Evolutionary conservation across 192 early-diverging fungal genomes (phyloP).

Genomic region (Dispira parvispora): DNA sequence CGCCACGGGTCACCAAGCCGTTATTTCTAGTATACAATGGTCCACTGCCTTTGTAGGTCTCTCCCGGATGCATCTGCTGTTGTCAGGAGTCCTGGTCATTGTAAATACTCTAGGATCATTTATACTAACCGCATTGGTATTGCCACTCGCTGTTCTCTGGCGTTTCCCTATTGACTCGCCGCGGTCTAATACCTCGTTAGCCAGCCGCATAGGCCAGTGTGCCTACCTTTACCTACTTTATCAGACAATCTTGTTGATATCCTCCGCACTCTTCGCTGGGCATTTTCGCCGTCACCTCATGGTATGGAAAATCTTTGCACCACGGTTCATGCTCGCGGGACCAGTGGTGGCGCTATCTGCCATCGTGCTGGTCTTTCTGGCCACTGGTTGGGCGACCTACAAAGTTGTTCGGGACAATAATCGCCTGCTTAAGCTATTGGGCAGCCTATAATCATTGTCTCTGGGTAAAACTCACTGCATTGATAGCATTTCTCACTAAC

Average conservation of each 20-base stretch:
- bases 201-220: not conserved
- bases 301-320: constrained; percentile 97
- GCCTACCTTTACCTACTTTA: constrained; percentile 25
- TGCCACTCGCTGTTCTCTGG: constrained; percentile 48
- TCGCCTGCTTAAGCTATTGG: not conserved
- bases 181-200: constrained; percentile 6
- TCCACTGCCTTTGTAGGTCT: constrained; percentile 76
- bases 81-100: constrained; percentile 49
- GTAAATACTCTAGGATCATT: constrained; percentile 63
- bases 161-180: constrained; percentile 19
- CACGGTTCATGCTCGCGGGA: constrained; percentile 52
- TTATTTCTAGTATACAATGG: constrained; percentile 82
- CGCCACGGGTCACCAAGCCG: constrained; percentile 84
- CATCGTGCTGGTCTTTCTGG: not conserved
- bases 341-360: not conserved
- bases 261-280: constrained; percentile 38
- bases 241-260: constrained; percentile 23
- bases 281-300: constrained; percentile 75
- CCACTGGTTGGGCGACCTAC: constrained; percentile 7
- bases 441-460: too few relatives aligned
- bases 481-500: too few relatives aligned
- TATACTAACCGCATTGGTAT: constrained; percentile 25
- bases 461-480: too few relatives aligned
- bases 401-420: not conserved
- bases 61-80: constrained; percentile 41